Base-by-base conservation (phyloP, 2,329 filamentous ascomycete species). In the Xylariales sp. region DNA sequence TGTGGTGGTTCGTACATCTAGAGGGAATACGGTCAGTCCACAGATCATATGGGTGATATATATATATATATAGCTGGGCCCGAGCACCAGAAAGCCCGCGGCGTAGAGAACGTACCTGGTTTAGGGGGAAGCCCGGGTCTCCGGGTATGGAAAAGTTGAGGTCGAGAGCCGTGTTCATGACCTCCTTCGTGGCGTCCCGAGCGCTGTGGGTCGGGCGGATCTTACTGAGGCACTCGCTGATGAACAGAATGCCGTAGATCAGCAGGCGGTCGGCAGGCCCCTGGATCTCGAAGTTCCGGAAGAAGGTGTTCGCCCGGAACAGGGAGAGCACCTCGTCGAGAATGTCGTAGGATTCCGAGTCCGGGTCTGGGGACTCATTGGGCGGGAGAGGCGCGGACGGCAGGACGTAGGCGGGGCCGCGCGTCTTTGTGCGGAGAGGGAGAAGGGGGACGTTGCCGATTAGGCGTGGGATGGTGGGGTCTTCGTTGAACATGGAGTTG, bases 211-310 rank as follows among this genome's bases (percentile, higher is more conserved):
- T 83, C 12, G 93, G 91, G 83, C 91, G 93, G 78, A 98, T 94
- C 86, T 96, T 97, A 76, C 86, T 85, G 78, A 99, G 83, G 76
- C 93, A 94, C 81, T 98, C 94, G 82, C 91, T 95, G 76, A 98
- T 87, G 82, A 95, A 98, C 78, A 97, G 87, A 80, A 97, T 99
- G 70, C 95, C 95, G 83, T 99, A 99, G 77, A 98, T 94, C 73
- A 99, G 87, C 77, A 98, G 89, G 48, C 96, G 89, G 82, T 99
- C 96, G 66, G 96, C 95, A 32, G 93, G 92, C 14, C 96, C 96
- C 83, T 97, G 95, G 84, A 98, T 97, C 86, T 98, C 96, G 77
- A 99, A 99, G 87, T 98, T 99, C 77, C 96, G 92, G 87, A 98
- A 99, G 82, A 99, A 95, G 68, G 95, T 97, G 85, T 99, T 98